Percentiles rank a stretch among this genome's conserved stretches.
Evolutionary conservation across 768 basidiomycete species (phyloP).

Genomic region (Leccinum disarticulatum): DNA sequence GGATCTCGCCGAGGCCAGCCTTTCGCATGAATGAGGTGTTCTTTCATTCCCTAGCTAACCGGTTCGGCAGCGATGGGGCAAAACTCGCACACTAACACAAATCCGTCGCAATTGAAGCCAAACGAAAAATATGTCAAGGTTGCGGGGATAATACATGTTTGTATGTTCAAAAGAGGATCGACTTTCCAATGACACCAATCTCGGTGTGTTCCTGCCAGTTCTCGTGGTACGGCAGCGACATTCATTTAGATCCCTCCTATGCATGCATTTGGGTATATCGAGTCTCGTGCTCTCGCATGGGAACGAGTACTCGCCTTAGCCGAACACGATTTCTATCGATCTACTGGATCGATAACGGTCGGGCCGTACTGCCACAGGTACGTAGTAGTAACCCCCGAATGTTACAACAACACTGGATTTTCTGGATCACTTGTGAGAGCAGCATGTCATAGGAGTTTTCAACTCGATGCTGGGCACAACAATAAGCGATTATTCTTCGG

Average conservation of each 20-base stretch:
- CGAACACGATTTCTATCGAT: background rate
- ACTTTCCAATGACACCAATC: constrained; percentile 1
- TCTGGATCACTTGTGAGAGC: background rate
- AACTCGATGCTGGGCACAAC: background rate
- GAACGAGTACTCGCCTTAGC: background rate
- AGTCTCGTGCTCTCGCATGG: background rate
- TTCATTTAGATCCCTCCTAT: constrained; percentile 2
- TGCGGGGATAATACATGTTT: constrained; percentile 2
- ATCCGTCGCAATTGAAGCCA: constrained; percentile 7
- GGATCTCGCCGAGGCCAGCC: constrained; percentile 18
- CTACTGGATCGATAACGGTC: background rate
- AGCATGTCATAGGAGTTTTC: background rate
- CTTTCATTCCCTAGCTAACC: constrained; percentile 5
- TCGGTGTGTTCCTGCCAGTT: constrained; percentile 7
- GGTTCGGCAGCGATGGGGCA: background rate
- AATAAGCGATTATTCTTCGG: background rate
- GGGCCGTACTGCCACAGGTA: background rate
- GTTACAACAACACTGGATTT: background rate
- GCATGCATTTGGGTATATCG: constrained; percentile 5
- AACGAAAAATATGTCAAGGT: constrained; percentile 3
- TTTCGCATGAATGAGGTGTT: constrained; percentile 1
- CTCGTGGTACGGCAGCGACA: constrained; percentile 5
- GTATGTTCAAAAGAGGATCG: constrained; percentile 2
- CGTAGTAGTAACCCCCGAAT: background rate
- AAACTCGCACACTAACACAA: constrained; percentile 5